Conservation (phyloP, 805 yeast species). For the Ogataea methanolica region DNA sequence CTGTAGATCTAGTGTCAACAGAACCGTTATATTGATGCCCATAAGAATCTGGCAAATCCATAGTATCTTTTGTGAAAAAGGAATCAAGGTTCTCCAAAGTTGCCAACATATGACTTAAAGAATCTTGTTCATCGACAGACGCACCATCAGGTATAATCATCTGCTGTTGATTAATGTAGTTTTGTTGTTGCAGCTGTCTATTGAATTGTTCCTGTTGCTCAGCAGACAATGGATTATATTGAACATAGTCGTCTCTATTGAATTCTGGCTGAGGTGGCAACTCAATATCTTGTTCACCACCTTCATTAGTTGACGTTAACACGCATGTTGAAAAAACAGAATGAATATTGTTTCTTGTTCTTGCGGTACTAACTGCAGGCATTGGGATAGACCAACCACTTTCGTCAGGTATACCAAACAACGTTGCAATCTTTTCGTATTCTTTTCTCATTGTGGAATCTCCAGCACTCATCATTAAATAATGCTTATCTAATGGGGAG, state of each 20-base stretch:
- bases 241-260: constrained; percentile 55
- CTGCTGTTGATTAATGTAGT: constrained; percentile 9
- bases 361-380: constrained; percentile 87
- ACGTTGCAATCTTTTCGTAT: constrained; percentile 78
- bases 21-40: constrained; percentile 49
- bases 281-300: constrained; percentile 33
- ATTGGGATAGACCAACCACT: constrained; percentile 97
- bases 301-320: constrained; percentile 36
- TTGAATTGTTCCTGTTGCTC: constrained; percentile 22
- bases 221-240: constrained; percentile 26
- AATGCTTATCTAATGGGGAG: constrained; percentile 85
- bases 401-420: constrained; percentile 92
- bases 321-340: constrained; percentile 89
- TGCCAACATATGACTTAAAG: constrained; percentile 88
- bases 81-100: constrained; percentile 86
- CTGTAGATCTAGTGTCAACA: constrained; percentile 55
- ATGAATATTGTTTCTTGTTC: constrained; percentile 89
- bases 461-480: constrained; percentile 87
- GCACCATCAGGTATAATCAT: constrained; percentile 36
- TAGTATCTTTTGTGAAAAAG: constrained; percentile 66
- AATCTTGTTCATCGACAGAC: constrained; percentile 57
- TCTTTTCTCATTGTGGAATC: constrained; percentile 72
- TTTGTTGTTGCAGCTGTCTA: constrained; percentile 31
- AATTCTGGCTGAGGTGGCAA: constrained; percentile 29
- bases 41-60: constrained; percentile 22